Base-by-base conservation (phyloP, 805 yeast species). In the Starmerella sirachaensis region DNA sequence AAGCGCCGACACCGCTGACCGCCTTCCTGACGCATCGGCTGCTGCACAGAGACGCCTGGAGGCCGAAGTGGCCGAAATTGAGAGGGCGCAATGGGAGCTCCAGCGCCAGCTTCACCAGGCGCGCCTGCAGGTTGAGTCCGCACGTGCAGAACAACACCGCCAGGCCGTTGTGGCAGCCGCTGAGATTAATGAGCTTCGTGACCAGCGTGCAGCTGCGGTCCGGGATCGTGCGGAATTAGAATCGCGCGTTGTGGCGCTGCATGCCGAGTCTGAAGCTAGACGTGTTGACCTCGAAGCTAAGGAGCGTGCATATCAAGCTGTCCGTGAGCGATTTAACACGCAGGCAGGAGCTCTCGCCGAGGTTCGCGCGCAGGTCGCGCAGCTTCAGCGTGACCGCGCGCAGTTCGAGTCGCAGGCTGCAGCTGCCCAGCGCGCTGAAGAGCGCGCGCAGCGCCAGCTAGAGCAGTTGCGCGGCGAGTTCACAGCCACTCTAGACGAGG, bases 401-500 rank as follows among this genome's bases (percentile, higher is more conserved):
- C 38, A 23, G 26, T n/a, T 22, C 32, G 41, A 34, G 24, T 24
- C 31, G n/a, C 29, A 25, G 21, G 23, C 39, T 9, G 7, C 14
- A 3, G 11, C 12, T 11, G 30, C 41, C 9, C n/a, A 16, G 12
- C 36, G 27, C 10, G 31, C 30, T 21, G 43, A 43, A 35, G 14
- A 29, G 6, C 22, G 43, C 35, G 22, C 33, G 12, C 26, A 22
- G 13, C 24, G 18, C 10, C 43, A 34, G 18, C 44, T 29, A 17
- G 41, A 37, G 7, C 41, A 25, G 33, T 37, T 40, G 9, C 38
- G 43, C 16, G 37, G 35, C 2, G 44, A 45, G 31, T 41, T 45
- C 23, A 25, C 21, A 11, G 16, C 9, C 20, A 36, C 44, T 3
- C 19, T 33, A n/a, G 36, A 45, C n/a, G 41, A 37, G 13, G 34